Base-by-base conservation (phyloP, 2,329 filamentous ascomycete species). In the Colletotrichum lentis region DNA sequence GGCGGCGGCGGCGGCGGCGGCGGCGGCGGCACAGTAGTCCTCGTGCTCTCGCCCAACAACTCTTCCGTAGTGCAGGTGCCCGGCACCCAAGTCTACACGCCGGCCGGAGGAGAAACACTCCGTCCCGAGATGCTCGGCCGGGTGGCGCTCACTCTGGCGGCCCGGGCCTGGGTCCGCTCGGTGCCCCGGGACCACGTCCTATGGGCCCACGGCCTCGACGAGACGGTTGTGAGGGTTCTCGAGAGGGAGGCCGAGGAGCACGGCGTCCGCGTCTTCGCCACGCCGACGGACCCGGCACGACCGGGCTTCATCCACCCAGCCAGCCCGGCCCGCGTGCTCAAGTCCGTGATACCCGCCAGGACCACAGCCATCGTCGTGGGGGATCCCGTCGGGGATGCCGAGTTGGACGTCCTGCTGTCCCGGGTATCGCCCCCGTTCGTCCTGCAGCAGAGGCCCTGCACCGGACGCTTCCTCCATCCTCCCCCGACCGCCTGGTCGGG, bases 91-190 rank as follows among this genome's bases (percentile, higher is more conserved):
- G 41, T 62, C 16, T 16, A n/a, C 11, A 3, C 41, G 3, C 16
- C 39, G 31, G 31, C 31, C 31, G 31, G 8, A 35, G 31, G 31
- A 35, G 31, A 46, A 47, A 20, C 20, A 27, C 56, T 7, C 20
- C 10, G 16, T 10, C 60, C 14, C 5, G 14, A 1, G 27, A 18
- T 2, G 10, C 56, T 20, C 31, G 60, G 24, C 10, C 27, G 56
- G 16, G 4, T 47, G 27, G 20, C 52, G 11, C 27, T 54, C 7
- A 16, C 39, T 10, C 22, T 62, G 6, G 31, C 50, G 3, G 50
- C 60, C 5, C 52, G 56, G 14, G 60, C 60, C 27, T 62, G 60
- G 60, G 5, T 62, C 2, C 52, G 52, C 5, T 46, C 52, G 5
- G 60, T 62, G 18, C 60, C 60, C 5, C 60, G 27, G 2, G 41